Conservation (phyloP, 305 asterid genomes). For the Lippia alba region DNA sequence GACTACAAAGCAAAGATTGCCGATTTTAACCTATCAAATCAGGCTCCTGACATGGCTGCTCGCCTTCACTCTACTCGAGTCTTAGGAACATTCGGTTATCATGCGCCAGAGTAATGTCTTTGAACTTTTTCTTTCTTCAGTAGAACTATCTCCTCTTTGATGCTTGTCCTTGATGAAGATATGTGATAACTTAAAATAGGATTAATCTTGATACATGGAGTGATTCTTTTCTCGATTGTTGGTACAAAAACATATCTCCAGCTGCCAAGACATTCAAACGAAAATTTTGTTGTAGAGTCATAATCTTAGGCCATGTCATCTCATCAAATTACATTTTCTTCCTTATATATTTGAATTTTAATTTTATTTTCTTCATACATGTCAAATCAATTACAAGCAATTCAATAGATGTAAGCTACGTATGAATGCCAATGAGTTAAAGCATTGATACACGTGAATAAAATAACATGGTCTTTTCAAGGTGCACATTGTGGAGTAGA, state of each 20-base stretch:
- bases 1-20: conserved; percentile 89
- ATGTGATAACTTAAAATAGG: conserved; percentile 10
- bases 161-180: conserved; percentile 10
- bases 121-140: conserved; percentile 9
- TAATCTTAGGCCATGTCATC: background rate
- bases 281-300: conserved; percentile 8
- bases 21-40: conserved; percentile 91
- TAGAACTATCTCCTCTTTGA: background rate
- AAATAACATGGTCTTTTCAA: background rate
- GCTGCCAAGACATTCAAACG: background rate
- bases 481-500: background rate
- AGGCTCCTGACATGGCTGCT: conserved; percentile 98
- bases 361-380: background rate
- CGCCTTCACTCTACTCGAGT: conserved; percentile 94
- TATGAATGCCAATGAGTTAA: too few species aligned
- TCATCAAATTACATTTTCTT: background rate
- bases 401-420: background rate
- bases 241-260: background rate
- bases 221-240: conserved; percentile 1
- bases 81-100: conserved; percentile 92
- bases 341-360: background rate
- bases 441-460: too few species aligned
- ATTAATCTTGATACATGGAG: conserved; percentile 1
- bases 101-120: conserved; percentile 85
- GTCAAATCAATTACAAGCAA: background rate